A percentile compares a stretch with the other conserved stretches of the same genome.
Evolutionary conservation across 208 protist genomes (phyloP).

Genomic region (Blastocrithidia nonstop): DNA sequence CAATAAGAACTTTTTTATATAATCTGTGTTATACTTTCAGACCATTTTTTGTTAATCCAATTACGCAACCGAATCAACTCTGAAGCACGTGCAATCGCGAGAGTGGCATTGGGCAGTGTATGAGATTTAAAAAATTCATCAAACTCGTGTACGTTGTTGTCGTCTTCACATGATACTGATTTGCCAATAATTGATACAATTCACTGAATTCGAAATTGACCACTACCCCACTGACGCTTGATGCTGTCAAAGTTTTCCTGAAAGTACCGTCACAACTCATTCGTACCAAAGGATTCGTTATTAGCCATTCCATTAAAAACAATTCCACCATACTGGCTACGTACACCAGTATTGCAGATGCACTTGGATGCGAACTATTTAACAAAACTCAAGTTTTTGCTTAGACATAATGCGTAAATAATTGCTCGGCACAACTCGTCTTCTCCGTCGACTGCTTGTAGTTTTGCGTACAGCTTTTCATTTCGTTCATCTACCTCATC

Average conservation of each 20-base stretch:
- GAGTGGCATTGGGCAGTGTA: slow-evolving; percentile 53
- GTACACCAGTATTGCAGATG: slow-evolving; percentile 44
- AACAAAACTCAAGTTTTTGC: slow-evolving; percentile 29
- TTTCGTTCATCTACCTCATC: slow-evolving; percentile 10
- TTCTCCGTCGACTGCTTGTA: slow-evolving; percentile 38
- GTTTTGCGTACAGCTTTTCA: slow-evolving; percentile 22
- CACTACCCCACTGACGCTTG: slow-evolving; percentile 70
- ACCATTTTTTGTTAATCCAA: slow-evolving; percentile 49
- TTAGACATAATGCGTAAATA: slow-evolving; percentile 37
- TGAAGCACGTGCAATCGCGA: slow-evolving; percentile 44
- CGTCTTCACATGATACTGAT: slow-evolving; percentile 33
- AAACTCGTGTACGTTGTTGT: slow-evolving; percentile 32
- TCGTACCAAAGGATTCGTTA: slow-evolving; percentile 24
- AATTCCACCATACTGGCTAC: slow-evolving; percentile 54
- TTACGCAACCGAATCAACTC: slow-evolving; percentile 47
- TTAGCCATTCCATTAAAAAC: slow-evolving; percentile 30
- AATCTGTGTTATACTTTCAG: slow-evolving; percentile 6
- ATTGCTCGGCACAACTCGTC: slow-evolving; percentile 52
- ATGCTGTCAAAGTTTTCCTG: slow-evolving; percentile 48
- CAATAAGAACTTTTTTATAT: too few species aligned
- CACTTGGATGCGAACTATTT: slow-evolving; percentile 35
- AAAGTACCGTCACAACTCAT: slow-evolving; percentile 54
- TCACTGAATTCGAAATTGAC: slow-evolving; percentile 78
- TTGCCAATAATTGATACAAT: slow-evolving; percentile 50
- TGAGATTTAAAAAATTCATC: slow-evolving; percentile 53